Conservation (phyloP, 345 rosid species). For the Rhizophora mangle region DNA sequence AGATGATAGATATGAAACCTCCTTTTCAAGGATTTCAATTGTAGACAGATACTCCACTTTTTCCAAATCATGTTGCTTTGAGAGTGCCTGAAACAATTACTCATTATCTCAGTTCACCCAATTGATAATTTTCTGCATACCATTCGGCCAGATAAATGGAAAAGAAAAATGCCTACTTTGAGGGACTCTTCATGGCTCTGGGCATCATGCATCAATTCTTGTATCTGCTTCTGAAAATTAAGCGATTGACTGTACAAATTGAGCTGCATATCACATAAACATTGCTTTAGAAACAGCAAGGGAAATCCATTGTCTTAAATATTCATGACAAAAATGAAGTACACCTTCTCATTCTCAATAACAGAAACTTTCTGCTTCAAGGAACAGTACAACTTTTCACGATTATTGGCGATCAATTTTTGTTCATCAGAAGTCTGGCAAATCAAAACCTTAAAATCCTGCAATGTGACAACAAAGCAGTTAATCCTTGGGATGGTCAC, state of each 20-base stretch:
- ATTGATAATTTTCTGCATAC: too few species aligned
- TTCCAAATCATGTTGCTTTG: conserved; percentile 52
- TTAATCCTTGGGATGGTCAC: conserved; percentile 6
- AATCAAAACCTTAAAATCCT: conserved; percentile 61
- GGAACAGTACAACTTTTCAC: conserved; percentile 34
- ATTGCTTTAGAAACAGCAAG: conserved; percentile 6
- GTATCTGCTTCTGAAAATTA: conserved; percentile 51
- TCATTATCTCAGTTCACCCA: background rate
- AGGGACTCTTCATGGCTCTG: conserved; percentile 46
- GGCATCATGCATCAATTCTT: conserved; percentile 43
- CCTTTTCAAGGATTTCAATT: conserved; percentile 69
- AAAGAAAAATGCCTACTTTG: conserved; percentile 33
- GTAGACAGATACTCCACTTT: conserved; percentile 49
- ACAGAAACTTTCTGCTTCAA: conserved; percentile 46
- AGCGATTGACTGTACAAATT: conserved; percentile 38
- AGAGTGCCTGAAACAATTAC: conserved; percentile 44
- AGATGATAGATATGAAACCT: conserved; percentile 55
- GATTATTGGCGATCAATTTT: conserved; percentile 37
- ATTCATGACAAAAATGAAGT: background rate
- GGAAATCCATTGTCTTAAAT: background rate
- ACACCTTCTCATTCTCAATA: conserved; percentile 69
- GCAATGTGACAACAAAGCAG: conserved; percentile 17
- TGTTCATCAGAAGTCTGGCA: conserved; percentile 47
- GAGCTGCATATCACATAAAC: conserved; percentile 39
- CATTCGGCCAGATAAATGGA: too few species aligned